These are phyloP conservation scores for Solanum microdontum DNA, from an alignment of 257 asterid genomes.

Conservation along the genomic window DNA sequence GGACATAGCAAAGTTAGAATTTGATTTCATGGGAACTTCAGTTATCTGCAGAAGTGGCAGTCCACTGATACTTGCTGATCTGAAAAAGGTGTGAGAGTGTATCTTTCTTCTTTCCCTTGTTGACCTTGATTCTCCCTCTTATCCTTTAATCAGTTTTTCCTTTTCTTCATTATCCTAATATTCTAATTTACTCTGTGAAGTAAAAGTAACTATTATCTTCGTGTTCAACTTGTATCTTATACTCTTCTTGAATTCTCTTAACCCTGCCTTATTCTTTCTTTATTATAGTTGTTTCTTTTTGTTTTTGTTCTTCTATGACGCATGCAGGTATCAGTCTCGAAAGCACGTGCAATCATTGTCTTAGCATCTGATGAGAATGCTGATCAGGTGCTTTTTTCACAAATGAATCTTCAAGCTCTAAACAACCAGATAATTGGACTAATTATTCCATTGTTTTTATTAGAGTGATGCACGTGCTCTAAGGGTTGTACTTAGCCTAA, in stretches of 20 bases:
- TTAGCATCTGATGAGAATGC: slow-evolving; percentile 98
- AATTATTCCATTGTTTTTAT: not conserved
- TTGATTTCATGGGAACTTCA: slow-evolving; percentile 91
- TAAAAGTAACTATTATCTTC: not conserved
- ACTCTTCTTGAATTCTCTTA: not conserved
- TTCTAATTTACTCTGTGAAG: not conserved
- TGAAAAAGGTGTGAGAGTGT: slow-evolving; percentile 53
- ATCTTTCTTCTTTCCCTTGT: not conserved
- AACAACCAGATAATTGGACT: not conserved
- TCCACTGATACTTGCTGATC: slow-evolving; percentile 93
- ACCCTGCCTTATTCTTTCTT: not conserved
- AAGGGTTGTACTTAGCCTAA: slow-evolving; percentile 93
- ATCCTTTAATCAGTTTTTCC: not conserved
- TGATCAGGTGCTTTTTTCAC: slow-evolving; percentile 58
- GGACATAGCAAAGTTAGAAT: slow-evolving; percentile 88
- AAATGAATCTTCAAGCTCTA: not conserved
- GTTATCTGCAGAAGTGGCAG: slow-evolving; percentile 97
- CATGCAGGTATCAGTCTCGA: slow-evolving; percentile 86
- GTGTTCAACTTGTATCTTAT: not conserved
- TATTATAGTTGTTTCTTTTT: not conserved
- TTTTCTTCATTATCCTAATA: not conserved
- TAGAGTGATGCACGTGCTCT: slow-evolving; percentile 98
- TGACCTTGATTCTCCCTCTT: not conserved
- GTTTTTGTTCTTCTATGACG: slow-evolving; percentile 3
- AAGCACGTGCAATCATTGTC: slow-evolving; percentile 91